These are phyloP conservation scores for Mucor saturninus DNA, from an alignment of 371 early-diverging fungal species.

Conservation along the genomic window DNA sequence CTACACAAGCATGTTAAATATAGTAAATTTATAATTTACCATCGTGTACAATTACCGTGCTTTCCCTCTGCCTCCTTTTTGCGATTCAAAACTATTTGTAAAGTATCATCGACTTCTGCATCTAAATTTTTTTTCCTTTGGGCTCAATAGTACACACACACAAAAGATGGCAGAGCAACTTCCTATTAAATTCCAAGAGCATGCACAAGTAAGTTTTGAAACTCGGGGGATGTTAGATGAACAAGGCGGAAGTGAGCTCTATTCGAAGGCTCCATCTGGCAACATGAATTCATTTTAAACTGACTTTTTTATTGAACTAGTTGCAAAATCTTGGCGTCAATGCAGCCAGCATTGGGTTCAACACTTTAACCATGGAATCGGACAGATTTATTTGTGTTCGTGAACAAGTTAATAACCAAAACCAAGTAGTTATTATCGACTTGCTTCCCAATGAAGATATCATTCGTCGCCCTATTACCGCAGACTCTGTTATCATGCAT, in stretches of 20 bases:
- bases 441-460: slow-evolving; percentile 82
- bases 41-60: too few relatives aligned
- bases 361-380: slow-evolving; percentile 96
- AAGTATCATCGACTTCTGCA: too few relatives aligned
- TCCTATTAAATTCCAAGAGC: slow-evolving; percentile 92
- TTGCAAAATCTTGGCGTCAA: slow-evolving; percentile 92
- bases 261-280: background rate
- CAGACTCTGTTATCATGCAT: slow-evolving; percentile 98
- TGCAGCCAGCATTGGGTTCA: slow-evolving; percentile 92
- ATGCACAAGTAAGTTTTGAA: slow-evolving; percentile 78
- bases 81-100: too few relatives aligned
- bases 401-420: slow-evolving; percentile 85
- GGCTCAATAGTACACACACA: background rate
- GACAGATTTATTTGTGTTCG: slow-evolving; percentile 97
- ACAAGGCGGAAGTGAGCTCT: background rate
- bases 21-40: too few relatives aligned
- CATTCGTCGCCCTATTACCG: slow-evolving; percentile 92
- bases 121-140: background rate
- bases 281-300: background rate
- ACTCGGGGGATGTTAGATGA: background rate
- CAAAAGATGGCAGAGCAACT: slow-evolving; percentile 69
- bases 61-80: too few relatives aligned
- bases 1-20: too few relatives aligned
- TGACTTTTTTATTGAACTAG: slow-evolving; percentile 47
- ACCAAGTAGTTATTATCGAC: slow-evolving; percentile 94